These are phyloP conservation scores for Aureobasidium melanogenum DNA, from an alignment of 2,329 filamentous ascomycete species.

Conservation along the genomic window DNA sequence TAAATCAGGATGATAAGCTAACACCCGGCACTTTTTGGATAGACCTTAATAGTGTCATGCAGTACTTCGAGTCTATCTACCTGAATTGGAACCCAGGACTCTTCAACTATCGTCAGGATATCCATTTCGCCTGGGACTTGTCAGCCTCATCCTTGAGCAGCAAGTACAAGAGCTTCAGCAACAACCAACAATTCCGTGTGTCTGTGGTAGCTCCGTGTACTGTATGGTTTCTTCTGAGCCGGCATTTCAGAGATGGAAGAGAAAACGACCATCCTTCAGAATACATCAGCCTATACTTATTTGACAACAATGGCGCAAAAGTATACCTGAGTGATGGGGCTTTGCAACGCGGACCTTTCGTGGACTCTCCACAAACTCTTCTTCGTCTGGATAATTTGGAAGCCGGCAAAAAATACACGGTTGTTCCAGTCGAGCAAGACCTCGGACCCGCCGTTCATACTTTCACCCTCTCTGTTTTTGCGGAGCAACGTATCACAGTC, in stretches of 20 bases:
- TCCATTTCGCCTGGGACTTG: conserved; percentile 82
- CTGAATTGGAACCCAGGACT: conserved; percentile 92
- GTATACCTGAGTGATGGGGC: conserved; percentile 67
- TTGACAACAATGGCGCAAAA: conserved; percentile 59
- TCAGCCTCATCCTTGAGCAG: conserved; percentile 29
- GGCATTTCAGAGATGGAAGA: conserved; percentile 59
- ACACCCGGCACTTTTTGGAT: conserved; percentile 87
- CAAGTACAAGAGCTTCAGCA: conserved; percentile 65
- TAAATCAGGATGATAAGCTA: conserved; percentile 30
- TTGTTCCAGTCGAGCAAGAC: conserved; percentile 70
- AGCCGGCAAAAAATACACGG: conserved; percentile 44
- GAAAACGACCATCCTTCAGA: conserved; percentile 43
- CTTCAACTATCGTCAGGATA: conserved; percentile 73
- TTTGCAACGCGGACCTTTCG: conserved; percentile 70
- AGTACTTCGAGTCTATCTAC: conserved; percentile 93
- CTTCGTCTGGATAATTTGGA: conserved; percentile 61
- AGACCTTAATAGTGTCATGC: conserved; percentile 72
- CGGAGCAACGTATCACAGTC: conserved; percentile 53
- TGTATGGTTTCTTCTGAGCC: conserved; percentile 77
- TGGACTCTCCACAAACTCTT: conserved; percentile 88
- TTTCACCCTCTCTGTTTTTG: conserved; percentile 84
- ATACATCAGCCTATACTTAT: conserved; percentile 82
- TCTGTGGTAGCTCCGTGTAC: conserved; percentile 46
- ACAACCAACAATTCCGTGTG: conserved; percentile 53
- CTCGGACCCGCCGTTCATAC: conserved; percentile 64